Percentiles rank a stretch among this genome's conserved stretches.
Conservation (phyloP, 306 rosid genomes). For the Acacia confusa region DNA sequence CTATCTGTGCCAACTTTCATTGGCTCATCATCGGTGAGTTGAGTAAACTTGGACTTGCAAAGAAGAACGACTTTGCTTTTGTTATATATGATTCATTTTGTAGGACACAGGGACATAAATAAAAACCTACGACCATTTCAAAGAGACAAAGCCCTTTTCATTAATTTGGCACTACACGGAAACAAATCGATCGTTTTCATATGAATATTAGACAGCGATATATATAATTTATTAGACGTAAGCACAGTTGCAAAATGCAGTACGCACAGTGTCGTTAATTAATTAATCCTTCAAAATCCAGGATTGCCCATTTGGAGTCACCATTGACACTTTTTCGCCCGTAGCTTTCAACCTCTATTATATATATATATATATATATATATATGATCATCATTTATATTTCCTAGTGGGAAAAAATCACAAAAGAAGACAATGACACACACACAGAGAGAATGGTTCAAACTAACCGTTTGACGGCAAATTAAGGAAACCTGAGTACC, state of each 20-base stretch:
- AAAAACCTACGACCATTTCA: not conserved
- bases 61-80: not conserved
- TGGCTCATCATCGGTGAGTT: too few species aligned
- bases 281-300: not conserved
- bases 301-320: conserved; percentile 45
- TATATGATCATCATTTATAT: not conserved
- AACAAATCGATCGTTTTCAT: not conserved
- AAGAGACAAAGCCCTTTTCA: not conserved
- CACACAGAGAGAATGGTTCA: conserved; percentile 13
- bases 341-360: conserved; percentile 12
- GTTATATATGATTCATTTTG: not conserved
- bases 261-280: not conserved
- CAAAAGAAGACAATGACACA: not conserved
- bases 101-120: not conserved
- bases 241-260: not conserved
- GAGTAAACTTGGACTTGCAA: not conserved
- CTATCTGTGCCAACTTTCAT: too few species aligned
- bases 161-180: not conserved
- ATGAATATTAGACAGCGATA: conserved; percentile 14
- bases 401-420: not conserved
- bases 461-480: not conserved
- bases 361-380: too few species aligned
- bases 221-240: not conserved
- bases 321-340: conserved; percentile 16
- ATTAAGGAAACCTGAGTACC: not conserved